phyloP scores from a whole-genome alignment of 2,329 filamentous ascomycete species.

The Pseudogymnoascus sp. region DNA sequence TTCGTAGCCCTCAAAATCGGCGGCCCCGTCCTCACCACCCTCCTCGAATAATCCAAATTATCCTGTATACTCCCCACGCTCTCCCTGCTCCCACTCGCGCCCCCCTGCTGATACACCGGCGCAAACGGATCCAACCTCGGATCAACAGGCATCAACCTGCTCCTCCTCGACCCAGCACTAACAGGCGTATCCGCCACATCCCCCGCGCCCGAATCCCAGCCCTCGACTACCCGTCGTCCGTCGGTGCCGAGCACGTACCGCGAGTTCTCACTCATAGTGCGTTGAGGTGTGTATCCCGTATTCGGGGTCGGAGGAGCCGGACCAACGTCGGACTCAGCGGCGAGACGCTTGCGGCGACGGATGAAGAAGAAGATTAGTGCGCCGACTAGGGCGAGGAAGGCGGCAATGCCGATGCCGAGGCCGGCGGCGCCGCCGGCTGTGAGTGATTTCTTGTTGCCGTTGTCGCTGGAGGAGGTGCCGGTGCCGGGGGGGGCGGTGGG shows the following conservation, averaged over 20 bases:
- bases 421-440: constrained; percentile 42
- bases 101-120: constrained; percentile 43
- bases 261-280: constrained; percentile 30
- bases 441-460: constrained; percentile 26
- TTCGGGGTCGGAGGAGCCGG: constrained; percentile 16
- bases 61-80: constrained; percentile 56
- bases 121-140: constrained; percentile 55
- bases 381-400: constrained; percentile 33
- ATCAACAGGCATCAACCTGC: constrained; percentile 50
- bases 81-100: constrained; percentile 48
- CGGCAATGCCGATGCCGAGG: constrained; percentile 43
- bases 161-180: constrained; percentile 32
- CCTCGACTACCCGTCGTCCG: constrained; percentile 26
- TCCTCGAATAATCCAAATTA: constrained; percentile 56
- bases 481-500: constrained; percentile 32
- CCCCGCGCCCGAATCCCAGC: constrained; percentile 22
- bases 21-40: constrained; percentile 35
- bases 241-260: constrained; percentile 28
- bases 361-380: constrained; percentile 35
- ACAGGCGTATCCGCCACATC: neutral
- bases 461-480: constrained; percentile 12
- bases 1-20: constrained; percentile 53
- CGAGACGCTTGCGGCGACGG: constrained; percentile 35
- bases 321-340: constrained; percentile 32
- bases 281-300: constrained; percentile 21